Evolutionary conservation across 2,329 filamentous ascomycete species (phyloP), one percentile per base, ranked within the genome.

Genomic region (Alternaria alternata): DNA sequence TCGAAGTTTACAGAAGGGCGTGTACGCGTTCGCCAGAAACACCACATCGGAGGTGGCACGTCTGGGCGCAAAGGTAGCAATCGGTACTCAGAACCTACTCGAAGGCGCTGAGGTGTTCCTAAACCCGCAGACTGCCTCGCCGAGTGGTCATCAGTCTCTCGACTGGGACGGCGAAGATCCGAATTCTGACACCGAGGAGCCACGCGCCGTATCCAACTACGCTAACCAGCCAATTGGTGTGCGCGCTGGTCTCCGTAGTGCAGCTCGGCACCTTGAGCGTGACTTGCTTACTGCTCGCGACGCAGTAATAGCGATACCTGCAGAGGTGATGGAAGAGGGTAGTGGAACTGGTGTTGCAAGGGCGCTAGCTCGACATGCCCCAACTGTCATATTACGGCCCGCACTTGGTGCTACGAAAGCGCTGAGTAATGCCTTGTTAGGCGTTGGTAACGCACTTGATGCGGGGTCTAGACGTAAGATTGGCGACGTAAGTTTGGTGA

Each of bases 1-100:
- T 5, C 91, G 95, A 54, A 95, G 93, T 76, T 90, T 99, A 53
- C 89, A 93, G 62, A 98, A 97, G 79, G 95, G 96, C 2, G 93
- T 94, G 0, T 83, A 90, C 8, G 90, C 92, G 2, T 99, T 99
- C 79, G 94, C 92, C 36, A 94, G 91, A 72, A 97, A 93, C 1
- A 99, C 95, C 0, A 94, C 94, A 3, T 96, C 91, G 0, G 95
- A 97, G 75, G 85, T 98, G n/a, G 91, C 97, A 64, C 95, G 95
- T 71, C 84, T 99, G 0, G 94, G 95, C 12, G 95, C 95, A 46
- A 98, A 97, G 78, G 84, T 98, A 51, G 94, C 94, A 0, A 92
- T 98, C 51, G 95, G 95, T 34, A 97, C 96, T 3, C 95, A 98
- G 73, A 95, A 91, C n/a, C 88, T 94, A 16, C 86, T 99, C 1